Conservation (phyloP, 2,329 filamentous ascomycete genomes). For the Fusarium haematococcum region DNA sequence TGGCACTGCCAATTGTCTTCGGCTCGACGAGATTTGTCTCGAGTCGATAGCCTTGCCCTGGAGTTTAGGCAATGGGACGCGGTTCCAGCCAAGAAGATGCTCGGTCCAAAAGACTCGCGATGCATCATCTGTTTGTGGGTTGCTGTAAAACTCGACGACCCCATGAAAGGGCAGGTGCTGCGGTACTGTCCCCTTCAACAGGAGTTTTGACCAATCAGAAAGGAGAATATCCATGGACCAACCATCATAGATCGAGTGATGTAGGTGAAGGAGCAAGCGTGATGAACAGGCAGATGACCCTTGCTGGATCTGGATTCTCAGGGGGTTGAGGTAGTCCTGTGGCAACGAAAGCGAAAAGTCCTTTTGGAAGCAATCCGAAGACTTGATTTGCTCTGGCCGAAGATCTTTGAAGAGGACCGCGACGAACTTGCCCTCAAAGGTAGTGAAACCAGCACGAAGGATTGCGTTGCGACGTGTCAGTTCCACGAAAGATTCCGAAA, state of each 20-base stretch:
- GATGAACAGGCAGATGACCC: conserved; percentile 31
- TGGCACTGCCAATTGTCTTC: conserved; percentile 29
- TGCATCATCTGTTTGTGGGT: conserved; percentile 48
- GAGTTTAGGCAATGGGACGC: conserved; percentile 66
- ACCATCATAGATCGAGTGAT: conserved; percentile 92
- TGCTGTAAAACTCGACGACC: conserved; percentile 64
- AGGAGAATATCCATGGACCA: conserved; percentile 87
- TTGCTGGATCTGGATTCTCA: conserved; percentile 68
- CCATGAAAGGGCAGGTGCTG: conserved; percentile 69
- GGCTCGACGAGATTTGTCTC: conserved; percentile 25
- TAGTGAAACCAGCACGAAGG: conserved; percentile 78
- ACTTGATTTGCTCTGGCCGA: conserved; percentile 54
- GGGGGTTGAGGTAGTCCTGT: conserved; percentile 64
- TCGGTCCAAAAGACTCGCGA: conserved; percentile 77
- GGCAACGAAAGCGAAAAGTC: conserved; percentile 54
- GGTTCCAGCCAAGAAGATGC: conserved; percentile 68
- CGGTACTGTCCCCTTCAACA: conserved; percentile 48
- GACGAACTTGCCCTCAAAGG: conserved; percentile 54
- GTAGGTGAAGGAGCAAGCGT: conserved; percentile 68
- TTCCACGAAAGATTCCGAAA: conserved; percentile 62
- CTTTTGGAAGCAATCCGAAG: conserved; percentile 52
- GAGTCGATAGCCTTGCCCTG: conserved; percentile 42
- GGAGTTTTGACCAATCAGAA: conserved; percentile 70
- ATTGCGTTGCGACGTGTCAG: conserved; percentile 71
- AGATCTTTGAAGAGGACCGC: conserved; percentile 70